Evolutionary conservation across 106 monocot genomes (phyloP).

Genomic region (Alisma plantagoaquatica): DNA sequence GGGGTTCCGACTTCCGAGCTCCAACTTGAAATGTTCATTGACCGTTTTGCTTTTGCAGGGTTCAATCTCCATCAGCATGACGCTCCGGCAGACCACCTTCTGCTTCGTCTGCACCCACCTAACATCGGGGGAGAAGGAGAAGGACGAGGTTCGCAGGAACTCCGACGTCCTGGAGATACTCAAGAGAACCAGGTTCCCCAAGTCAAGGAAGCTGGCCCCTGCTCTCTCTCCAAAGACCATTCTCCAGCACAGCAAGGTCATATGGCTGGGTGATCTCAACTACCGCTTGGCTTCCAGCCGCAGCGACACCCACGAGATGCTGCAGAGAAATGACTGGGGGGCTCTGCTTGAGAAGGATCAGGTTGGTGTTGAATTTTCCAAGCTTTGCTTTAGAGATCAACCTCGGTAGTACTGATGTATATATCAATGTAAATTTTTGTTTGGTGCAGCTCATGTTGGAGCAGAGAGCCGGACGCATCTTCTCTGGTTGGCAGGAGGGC

Average conservation of each 20-base stretch:
- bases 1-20: too few species aligned
- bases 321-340: slow-evolving; percentile 51
- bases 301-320: slow-evolving; percentile 28
- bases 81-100: slow-evolving; percentile 30
- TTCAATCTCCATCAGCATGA: slow-evolving; percentile 84
- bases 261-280: slow-evolving; percentile 91
- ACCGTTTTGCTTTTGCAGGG: slow-evolving; percentile 29
- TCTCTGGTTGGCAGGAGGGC: slow-evolving; percentile 80
- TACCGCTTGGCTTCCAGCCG: slow-evolving; percentile 35
- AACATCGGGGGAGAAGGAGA: slow-evolving; percentile 85
- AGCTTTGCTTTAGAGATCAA: too few species aligned
- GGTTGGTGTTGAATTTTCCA: too few species aligned
- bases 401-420: too few species aligned
- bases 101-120: slow-evolving; percentile 92
- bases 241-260: slow-evolving; percentile 57
- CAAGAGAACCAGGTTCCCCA: slow-evolving; percentile 52
- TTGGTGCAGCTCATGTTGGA: slow-evolving; percentile 57
- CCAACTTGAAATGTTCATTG: too few species aligned
- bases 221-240: slow-evolving; percentile 47
- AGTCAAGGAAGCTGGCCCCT: background rate
- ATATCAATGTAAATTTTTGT: too few species aligned
- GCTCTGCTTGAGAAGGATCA: slow-evolving; percentile 72
- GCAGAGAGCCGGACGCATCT: slow-evolving; percentile 52
- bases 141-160: slow-evolving; percentile 66
- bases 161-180: slow-evolving; percentile 58